phyloP scores from a whole-genome alignment of 495 filamentous ascomycete genomes.

The Cryomyces minteri region DNA sequence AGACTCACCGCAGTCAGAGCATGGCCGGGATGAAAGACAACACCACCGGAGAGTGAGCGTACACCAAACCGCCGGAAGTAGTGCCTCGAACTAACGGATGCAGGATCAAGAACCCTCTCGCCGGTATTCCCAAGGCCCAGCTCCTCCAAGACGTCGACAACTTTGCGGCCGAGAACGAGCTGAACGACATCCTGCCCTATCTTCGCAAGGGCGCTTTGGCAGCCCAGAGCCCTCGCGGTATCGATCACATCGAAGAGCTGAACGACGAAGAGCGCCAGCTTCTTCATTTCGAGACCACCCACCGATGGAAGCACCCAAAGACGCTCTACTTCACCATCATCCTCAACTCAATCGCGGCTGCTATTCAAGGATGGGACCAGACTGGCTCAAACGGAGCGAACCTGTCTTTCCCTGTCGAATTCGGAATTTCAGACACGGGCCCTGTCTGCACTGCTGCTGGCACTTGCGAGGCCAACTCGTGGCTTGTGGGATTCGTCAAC shows the following conservation, averaged over 20 bases:
- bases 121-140: conserved; percentile 27
- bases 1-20: background rate
- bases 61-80: background rate
- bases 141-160: conserved; percentile 31
- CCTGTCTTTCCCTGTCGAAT: conserved; percentile 37
- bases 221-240: conserved; percentile 37
- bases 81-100: background rate
- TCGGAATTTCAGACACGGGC: conserved; percentile 35
- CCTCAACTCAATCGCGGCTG: conserved; percentile 52
- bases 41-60: background rate
- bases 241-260: conserved; percentile 37
- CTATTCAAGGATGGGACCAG: conserved; percentile 52
- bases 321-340: conserved; percentile 52
- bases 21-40: background rate
- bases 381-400: conserved; percentile 62
- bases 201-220: conserved; percentile 42
- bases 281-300: conserved; percentile 36
- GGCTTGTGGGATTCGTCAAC: conserved; percentile 30
- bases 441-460: conserved; percentile 4
- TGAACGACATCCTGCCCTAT: conserved; percentile 24
- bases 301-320: conserved; percentile 46
- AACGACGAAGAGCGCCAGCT: conserved; percentile 31
- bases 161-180: conserved; percentile 26
- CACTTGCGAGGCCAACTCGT: conserved; percentile 6
- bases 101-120: conserved; percentile 26